Evolutionary conservation across 495 filamentous ascomycete genomes (phyloP), one percentile per base, ranked within the genome.

Genomic region (Penicillium maclennaniae): DNA sequence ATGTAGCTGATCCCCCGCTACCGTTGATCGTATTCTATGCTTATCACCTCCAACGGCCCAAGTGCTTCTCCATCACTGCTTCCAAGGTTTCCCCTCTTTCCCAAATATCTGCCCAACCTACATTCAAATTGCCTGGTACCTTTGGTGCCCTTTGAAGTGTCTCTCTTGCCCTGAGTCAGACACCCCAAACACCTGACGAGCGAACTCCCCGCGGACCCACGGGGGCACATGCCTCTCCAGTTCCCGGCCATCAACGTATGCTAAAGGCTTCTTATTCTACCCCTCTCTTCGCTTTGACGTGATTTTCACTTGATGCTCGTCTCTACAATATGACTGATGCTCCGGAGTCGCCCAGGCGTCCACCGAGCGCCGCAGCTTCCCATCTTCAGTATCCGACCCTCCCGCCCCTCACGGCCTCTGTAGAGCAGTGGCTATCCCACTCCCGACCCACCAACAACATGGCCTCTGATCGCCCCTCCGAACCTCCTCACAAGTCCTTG

Each of bases 391-490:
- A 77, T 54, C 74, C 74, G 17, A 77, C 74, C 43, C 55, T 71
- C 46, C 74, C 74, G 49, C 71, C 74, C 20, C 52, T 76, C n/a
- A 69, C 68, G 50, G 71, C 62, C 34, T 76, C 74, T 43, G 74
- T 77, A 7, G 68, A 77, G 55, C 71, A 77, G 72, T 76, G 73
- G 72, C 48, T 78, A 44, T 77, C 73, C 45, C 73, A 62, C 45
- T 78, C 75, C 43, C 67, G 71, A 46, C 72, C 70, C 7, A 67
- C 69, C 59, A 69, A 62, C 52, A 76, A 56, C 51, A 76, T 76
- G 69, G 68, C 69, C 62, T 71, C 69, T 65, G 66, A 64, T 40
- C 51, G 44, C 17, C 42, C 46, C 20, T 21, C 49, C 4, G 66
- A 70, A 4, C 58, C 62, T 31, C 43, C 57, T 6, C 28, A 59